Evolutionary conservation across 1,139 yeast genomes (phyloP), one percentile per base, ranked within the genome.

Genomic region (Candida sp.): DNA sequence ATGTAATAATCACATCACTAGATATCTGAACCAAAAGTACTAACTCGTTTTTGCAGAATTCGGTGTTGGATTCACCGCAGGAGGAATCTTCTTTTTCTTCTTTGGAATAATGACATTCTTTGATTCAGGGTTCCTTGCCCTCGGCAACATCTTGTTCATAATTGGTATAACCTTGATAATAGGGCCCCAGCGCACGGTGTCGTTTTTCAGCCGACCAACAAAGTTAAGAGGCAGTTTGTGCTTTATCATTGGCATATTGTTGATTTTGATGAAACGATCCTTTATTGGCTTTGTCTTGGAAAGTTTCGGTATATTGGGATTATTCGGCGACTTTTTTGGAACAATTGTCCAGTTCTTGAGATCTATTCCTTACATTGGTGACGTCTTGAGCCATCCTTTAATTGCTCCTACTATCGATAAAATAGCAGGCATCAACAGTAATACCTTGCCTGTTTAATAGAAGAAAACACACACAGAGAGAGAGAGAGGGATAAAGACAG

Each of bases 1-100:
- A 78, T 55, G 90, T 83, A 17, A 17, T 17, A 2, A 17, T 17
- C 17, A 17, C 2, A 17, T 2, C 17, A 17, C 2, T 1, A 17
- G 17, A 2, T 17, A 2, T 17, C 17, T 17, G 17, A 17, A 17
- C 17, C 17, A 17, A 38, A 23, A 6, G 30, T 35, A 40, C 42
- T 32, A 38, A 42, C 47, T 27, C 41, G 12, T 30, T 27, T 42
- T 46, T 31, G 7, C 58, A 90, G 97, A 92, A 70, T 87, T 87
- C 63, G 99, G 99, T 31, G 98, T 91, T 28, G 97, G 92, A 7
- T 89, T 93, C 77, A 90, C 97, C 11, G 93, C 96, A 27, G 90
- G 89, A 28, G 98, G 94, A 53, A 81, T 88, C 51, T 68, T 90
- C 44, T 88, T 91, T 66, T 89, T 94, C 68, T 66, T 90, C 7